phyloP scores from a whole-genome alignment of 495 filamentous ascomycete species.

The Aspergillus affinis region DNA sequence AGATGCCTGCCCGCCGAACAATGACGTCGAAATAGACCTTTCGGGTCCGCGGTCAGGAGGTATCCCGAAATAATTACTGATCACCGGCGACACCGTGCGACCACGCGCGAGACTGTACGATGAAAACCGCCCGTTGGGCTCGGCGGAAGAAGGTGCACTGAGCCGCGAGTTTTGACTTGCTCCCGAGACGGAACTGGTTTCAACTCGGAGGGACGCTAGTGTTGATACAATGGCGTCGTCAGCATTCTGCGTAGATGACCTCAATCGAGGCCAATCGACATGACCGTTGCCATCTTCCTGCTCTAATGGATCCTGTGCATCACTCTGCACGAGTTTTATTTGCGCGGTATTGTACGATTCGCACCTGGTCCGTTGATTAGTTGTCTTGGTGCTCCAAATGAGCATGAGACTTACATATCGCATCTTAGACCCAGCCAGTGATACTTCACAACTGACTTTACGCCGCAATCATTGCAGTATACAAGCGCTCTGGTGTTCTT shows the following conservation, averaged over 20 bases:
- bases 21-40: constrained; percentile 33
- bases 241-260: constrained; percentile 30
- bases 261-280: constrained; percentile 20
- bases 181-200: constrained; percentile 32
- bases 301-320: constrained; percentile 27
- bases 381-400: constrained; percentile 6
- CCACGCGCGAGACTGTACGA: constrained; percentile 42
- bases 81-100: constrained; percentile 39
- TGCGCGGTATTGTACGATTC: constrained; percentile 83
- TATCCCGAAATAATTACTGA: constrained; percentile 50
- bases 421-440: constrained; percentile 97
- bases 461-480: constrained; percentile 91
- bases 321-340: constrained; percentile 57
- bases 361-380: constrained; percentile 49
- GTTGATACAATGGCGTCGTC: constrained; percentile 26
- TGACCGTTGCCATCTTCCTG: constrained; percentile 21
- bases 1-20: constrained; percentile 34
- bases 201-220: constrained; percentile 32
- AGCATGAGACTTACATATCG: constrained; percentile 51
- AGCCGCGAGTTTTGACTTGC: constrained; percentile 29
- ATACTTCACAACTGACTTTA: constrained; percentile 79
- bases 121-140: constrained; percentile 28
- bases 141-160: constrained; percentile 25
- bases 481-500: constrained; percentile 75
- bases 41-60: constrained; percentile 35